Evolutionary conservation across 768 basidiomycete species (phyloP), one percentile per base, ranked within the genome.

Genomic region (Auricularia sp.): DNA sequence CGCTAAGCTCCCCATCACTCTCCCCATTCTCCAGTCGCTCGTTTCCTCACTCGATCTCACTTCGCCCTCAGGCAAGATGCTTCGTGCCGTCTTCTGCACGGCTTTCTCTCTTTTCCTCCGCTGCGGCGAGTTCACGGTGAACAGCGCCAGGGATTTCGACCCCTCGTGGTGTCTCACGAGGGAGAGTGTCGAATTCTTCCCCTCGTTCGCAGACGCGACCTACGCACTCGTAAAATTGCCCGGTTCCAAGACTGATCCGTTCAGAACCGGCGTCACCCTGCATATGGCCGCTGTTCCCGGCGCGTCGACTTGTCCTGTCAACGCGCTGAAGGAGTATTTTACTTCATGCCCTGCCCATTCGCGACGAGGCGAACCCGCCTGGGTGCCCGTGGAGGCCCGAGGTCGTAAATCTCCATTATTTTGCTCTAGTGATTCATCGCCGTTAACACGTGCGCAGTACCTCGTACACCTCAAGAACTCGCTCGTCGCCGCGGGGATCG

Each of bases 211-310:
- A 1, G 56, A 67, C 14, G 67, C 73, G 51, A 36, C 42, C 6
- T 29, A 65, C 61, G 29, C 74, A n/a, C 51, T 51, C 11, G 67
- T 76, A 39, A 70, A 68, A 6, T 67, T 78, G 1, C 74, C 76
- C 4, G 66, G 69, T 1, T 78, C 77, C 2, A 78, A 78, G 63
- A 77, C 75, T 2, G 74, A 77, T 67, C 75, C 75, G 1, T 78
- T 77, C 63, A 66, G 74, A 5, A 68, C 67, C 43, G 71, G 74
- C 1, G 67, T 73, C 43, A 62, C 68, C 3, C 67, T 74, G 21
- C 64, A 61, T 33, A 61, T 74, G n/a, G 70, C 74, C 0, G 64
- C 66, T 2, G 71, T 67, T 10, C 61, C 54, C 43, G 53, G 72
- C 66, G 5, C 64, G 36, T 33, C 66, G 33, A 51, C 47, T 21